phyloP scores from a whole-genome alignment of 1,139 yeast species.

The Saccharomyces hybrid region DNA sequence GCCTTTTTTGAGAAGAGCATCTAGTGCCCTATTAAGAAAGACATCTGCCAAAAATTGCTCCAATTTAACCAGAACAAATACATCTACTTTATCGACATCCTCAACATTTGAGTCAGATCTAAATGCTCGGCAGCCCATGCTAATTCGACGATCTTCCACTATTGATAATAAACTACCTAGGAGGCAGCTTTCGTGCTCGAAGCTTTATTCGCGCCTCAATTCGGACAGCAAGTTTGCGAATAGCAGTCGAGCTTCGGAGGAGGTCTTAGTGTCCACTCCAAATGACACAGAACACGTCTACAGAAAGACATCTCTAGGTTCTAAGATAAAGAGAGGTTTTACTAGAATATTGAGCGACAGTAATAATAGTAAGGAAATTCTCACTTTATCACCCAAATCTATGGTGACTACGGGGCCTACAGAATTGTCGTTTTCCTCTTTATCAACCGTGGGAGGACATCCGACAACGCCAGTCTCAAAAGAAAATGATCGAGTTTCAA shows the following conservation, averaged over 20 bases:
- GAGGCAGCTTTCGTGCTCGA: constrained; percentile 3
- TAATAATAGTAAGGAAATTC: constrained; percentile 10
- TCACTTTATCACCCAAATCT: constrained; percentile 6
- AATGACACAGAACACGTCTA: constrained; percentile 3
- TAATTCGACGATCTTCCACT: not conserved
- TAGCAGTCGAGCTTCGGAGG: not conserved
- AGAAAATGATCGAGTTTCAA: not conserved
- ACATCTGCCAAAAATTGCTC: constrained; percentile 15
- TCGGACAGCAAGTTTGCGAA: not conserved
- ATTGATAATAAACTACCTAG: constrained; percentile 3
- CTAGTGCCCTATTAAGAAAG: constrained; percentile 27
- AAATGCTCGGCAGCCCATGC: not conserved
- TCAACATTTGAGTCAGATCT: not conserved
- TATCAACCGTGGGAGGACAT: not conserved
- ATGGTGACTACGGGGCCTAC: not conserved
- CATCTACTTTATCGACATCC: constrained; percentile 10
- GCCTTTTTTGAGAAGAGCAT: constrained; percentile 28
- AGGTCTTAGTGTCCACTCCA: constrained; percentile 5
- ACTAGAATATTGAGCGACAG: constrained; percentile 24
- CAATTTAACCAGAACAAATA: constrained; percentile 6
- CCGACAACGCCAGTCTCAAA: not conserved
- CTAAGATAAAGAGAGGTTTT: constrained; percentile 24
- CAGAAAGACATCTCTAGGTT: constrained; percentile 22
- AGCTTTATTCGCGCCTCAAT: not conserved
- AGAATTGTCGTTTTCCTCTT: not conserved